A percentile compares a stretch with the other conserved stretches of the same genome.
Conservation (phyloP, 163 green algal species). For the Scenedesmus sp. region DNA sequence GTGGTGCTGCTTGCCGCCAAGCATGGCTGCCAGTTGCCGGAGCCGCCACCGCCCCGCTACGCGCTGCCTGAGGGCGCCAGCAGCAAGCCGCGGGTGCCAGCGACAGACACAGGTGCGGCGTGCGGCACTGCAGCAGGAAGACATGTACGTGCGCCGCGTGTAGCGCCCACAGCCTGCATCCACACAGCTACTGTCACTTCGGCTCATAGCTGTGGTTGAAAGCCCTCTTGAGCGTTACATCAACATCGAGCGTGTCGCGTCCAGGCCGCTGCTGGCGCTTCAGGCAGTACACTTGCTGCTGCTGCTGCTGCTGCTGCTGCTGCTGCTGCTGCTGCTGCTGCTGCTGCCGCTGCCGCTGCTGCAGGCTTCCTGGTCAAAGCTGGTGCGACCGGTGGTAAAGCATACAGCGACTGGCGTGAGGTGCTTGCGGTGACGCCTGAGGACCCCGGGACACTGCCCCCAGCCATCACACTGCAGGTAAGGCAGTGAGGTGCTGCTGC, state of each 20-base stretch:
- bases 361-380: background rate
- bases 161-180: background rate
- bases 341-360: background rate
- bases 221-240: too few relatives aligned
- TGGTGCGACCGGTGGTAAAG: background rate
- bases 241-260: too few relatives aligned
- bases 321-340: background rate
- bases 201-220: too few relatives aligned
- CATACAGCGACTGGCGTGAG: background rate
- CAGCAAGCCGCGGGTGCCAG: background rate
- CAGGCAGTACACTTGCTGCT: background rate
- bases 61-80: background rate
- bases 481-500: background rate
- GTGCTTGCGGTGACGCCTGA: too few relatives aligned
- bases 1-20: conserved; percentile 21
- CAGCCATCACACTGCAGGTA: background rate
- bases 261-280: background rate
- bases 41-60: conserved; percentile 7
- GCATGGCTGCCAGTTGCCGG: background rate
- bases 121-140: background rate
- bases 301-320: background rate
- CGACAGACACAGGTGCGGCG: background rate
- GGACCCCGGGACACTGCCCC: background rate
- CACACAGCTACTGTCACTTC: background rate
- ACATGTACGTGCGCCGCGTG: background rate